Percentiles rank a stretch among this genome's conserved stretches.
phyloP scores from a whole-genome alignment of 305 asterid species.

The Lippia alba region DNA sequence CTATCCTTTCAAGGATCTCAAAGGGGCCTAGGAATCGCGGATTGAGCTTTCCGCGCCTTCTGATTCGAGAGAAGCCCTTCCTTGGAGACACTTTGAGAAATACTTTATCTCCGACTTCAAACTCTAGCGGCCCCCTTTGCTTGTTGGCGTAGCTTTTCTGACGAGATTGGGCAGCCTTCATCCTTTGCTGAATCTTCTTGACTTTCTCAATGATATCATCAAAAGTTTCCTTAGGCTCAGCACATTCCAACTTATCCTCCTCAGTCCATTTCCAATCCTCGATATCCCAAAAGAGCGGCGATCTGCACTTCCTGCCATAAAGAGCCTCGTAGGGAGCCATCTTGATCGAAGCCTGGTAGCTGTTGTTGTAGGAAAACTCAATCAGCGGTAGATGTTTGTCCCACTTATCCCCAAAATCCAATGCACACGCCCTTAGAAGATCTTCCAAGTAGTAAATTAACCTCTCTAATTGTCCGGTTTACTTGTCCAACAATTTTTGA shows the following conservation, averaged over 20 bases:
- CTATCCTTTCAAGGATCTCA: not conserved
- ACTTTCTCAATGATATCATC: not conserved
- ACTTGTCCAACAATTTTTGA: no score
- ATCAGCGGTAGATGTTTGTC: not conserved
- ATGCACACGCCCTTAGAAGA: not conserved
- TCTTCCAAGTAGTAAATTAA: not conserved
- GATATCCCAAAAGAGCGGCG: not conserved
- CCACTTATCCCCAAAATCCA: not conserved
- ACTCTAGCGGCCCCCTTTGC: no score
- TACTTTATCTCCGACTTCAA: no score
- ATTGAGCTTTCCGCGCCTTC: not conserved
- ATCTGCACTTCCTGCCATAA: not conserved
- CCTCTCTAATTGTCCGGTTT: not conserved
- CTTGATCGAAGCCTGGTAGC: not conserved
- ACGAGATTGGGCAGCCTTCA: not conserved
- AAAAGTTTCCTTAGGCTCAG: not conserved
- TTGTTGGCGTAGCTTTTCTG: no score
- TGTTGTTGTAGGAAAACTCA: not conserved
- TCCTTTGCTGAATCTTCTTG: not conserved
- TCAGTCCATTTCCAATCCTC: not conserved
- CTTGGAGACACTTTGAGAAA: not conserved
- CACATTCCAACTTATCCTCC: not conserved
- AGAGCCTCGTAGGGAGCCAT: not conserved
- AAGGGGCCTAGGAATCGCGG: not conserved
- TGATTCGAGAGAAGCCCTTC: not conserved